A percentile compares a stretch with the other conserved stretches of the same genome.
Evolutionary conservation across 2,329 filamentous ascomycete genomes (phyloP).

Genomic region (Pseudogymnoascus sp.): DNA sequence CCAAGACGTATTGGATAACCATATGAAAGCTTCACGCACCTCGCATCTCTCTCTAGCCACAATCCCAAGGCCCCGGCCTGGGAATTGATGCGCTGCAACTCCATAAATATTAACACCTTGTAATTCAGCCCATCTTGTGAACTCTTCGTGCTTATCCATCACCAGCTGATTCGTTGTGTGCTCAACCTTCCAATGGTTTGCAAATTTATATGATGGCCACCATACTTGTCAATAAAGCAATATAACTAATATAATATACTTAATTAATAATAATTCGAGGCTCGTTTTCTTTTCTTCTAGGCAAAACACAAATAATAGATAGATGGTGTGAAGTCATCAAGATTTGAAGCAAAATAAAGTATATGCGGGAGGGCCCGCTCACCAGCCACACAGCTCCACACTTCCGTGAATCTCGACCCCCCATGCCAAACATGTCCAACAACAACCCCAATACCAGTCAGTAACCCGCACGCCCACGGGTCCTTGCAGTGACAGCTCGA

Average conservation of each 20-base stretch:
- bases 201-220: not conserved
- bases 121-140: slow-evolving; percentile 58
- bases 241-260: not conserved
- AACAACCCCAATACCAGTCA: not conserved
- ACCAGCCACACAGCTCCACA: slow-evolving; percentile 8
- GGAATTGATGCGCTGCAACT: slow-evolving; percentile 57
- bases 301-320: not conserved
- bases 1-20: not conserved
- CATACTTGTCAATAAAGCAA: not conserved
- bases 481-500: not conserved
- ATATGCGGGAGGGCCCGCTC: slow-evolving; percentile 4
- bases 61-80: slow-evolving; percentile 69
- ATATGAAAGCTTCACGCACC: slow-evolving; percentile 34
- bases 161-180: not conserved
- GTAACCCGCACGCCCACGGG: not conserved
- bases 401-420: not conserved
- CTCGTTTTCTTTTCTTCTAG: not conserved
- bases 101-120: slow-evolving; percentile 60
- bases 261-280: not conserved
- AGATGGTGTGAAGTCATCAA: not conserved
- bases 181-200: not conserved
- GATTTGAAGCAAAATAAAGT: not conserved
- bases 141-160: slow-evolving; percentile 36
- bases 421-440: not conserved
- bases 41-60: slow-evolving; percentile 59